A percentile compares a stretch with the other conserved stretches of the same genome.
Conservation (phyloP, 305 asterid species). For the Fraxinus angustifolia region DNA sequence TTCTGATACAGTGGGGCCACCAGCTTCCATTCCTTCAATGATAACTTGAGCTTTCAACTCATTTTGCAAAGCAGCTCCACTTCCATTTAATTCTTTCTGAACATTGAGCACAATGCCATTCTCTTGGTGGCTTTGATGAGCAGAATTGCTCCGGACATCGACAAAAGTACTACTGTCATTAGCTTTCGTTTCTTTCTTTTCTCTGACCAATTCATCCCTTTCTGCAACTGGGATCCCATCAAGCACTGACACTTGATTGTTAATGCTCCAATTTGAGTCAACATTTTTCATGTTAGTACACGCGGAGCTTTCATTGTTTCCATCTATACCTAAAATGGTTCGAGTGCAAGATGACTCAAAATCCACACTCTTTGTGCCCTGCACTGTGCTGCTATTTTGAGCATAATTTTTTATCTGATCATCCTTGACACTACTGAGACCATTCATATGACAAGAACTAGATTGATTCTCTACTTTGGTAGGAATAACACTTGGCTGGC, state of each 20-base stretch:
- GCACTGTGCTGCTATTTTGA: slow-evolving; percentile 32
- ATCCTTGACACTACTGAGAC: slow-evolving; percentile 33
- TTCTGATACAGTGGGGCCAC: slow-evolving; percentile 30
- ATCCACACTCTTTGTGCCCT: slow-evolving; percentile 43
- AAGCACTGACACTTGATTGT: slow-evolving; percentile 27
- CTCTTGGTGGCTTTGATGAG: slow-evolving; percentile 21
- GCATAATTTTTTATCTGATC: slow-evolving; percentile 32
- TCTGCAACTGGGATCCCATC: slow-evolving; percentile 37
- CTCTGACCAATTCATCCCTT: slow-evolving; percentile 31
- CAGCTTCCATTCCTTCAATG: slow-evolving; percentile 31
- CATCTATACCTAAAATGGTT: slow-evolving; percentile 38
- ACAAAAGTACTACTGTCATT: slow-evolving; percentile 33
- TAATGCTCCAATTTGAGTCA: slow-evolving; percentile 31
- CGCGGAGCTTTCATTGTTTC: slow-evolving; percentile 37
- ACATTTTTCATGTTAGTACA: slow-evolving; percentile 29
- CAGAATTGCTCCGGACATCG: slow-evolving; percentile 27
- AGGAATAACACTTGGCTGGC: slow-evolving; percentile 31
- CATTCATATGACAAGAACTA: slow-evolving; percentile 47
- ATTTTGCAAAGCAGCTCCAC: slow-evolving; percentile 25
- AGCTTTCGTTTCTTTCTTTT: slow-evolving; percentile 40
- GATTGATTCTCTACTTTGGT: slow-evolving; percentile 40
- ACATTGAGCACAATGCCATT: slow-evolving; percentile 25
- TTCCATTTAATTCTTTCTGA: slow-evolving; percentile 30
- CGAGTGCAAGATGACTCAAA: slow-evolving; percentile 48
- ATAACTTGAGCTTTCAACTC: slow-evolving; percentile 28